phyloP scores from a whole-genome alignment of 805 yeast genomes.

The Saturnispora mendoncae region DNA sequence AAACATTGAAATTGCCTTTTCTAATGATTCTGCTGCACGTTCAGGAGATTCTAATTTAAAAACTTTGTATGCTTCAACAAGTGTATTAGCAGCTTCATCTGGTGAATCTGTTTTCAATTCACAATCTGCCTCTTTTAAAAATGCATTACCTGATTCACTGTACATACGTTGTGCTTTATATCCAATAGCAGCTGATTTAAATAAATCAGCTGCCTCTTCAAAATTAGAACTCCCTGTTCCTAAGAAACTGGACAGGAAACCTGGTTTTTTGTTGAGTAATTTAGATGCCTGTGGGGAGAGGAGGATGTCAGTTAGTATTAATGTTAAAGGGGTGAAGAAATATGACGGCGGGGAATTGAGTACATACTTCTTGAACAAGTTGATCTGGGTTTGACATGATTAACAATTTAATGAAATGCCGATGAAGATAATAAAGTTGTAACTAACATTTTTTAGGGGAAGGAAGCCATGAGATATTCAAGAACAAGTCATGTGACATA shows the following conservation, averaged over 20 bases:
- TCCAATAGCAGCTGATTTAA: conserved; percentile 86
- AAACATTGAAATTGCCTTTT: conserved; percentile 72
- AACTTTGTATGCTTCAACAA: conserved; percentile 85
- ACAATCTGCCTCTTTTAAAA: conserved; percentile 75
- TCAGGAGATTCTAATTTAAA: conserved; percentile 65
- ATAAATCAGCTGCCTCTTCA: conserved; percentile 91
- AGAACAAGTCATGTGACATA: not conserved
- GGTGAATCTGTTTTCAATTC: conserved; percentile 66
- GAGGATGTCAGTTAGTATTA: conserved; percentile 3
- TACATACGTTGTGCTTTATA: conserved; percentile 71
- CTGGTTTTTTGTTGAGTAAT: conserved; percentile 59
- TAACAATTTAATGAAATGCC: too few species aligned
- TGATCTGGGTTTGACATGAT: conserved; percentile 28
- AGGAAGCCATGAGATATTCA: too few species aligned
- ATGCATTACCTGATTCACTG: conserved; percentile 69
- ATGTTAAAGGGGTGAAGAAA: not conserved
- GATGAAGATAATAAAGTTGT: too few species aligned
- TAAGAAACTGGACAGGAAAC: conserved; percentile 59
- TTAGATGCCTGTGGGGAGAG: conserved; percentile 73
- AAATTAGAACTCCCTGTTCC: conserved; percentile 51
- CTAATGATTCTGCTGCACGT: conserved; percentile 69
- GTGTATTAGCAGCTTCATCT: conserved; percentile 87
- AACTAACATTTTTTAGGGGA: too few species aligned
- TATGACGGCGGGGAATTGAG: too few species aligned
- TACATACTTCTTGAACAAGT: conserved; percentile 28